phyloP scores from a whole-genome alignment of 2,329 filamentous ascomycete genomes.

The Clarireedia homoeocarpa region DNA sequence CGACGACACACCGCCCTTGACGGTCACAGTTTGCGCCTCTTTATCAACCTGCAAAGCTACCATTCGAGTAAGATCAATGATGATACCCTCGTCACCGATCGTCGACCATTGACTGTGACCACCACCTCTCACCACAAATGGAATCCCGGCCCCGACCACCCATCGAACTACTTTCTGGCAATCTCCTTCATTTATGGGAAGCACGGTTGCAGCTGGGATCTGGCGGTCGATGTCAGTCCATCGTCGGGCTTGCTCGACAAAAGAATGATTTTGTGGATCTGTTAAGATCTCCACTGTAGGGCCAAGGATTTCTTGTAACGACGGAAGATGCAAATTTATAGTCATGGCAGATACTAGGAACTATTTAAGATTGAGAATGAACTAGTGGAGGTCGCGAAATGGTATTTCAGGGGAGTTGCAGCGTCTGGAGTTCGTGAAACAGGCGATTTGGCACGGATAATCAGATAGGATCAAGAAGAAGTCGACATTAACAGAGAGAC shows the following conservation, averaged over 20 bases:
- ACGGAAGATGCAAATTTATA: neutral
- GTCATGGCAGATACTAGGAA: too few species aligned
- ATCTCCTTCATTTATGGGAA: slow-evolving; percentile 11
- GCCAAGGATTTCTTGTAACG: neutral
- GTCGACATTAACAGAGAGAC: too few species aligned
- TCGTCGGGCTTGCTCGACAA: slow-evolving; percentile 6
- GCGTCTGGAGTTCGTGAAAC: too few species aligned
- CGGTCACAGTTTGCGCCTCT: slow-evolving; percentile 12
- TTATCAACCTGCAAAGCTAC: slow-evolving; percentile 17
- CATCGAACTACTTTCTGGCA: slow-evolving; percentile 12
- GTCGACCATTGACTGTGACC: slow-evolving; percentile 26
- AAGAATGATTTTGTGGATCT: neutral
- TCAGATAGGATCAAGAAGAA: too few species aligned
- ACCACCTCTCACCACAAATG: slow-evolving; percentile 22
- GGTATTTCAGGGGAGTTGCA: too few species aligned
- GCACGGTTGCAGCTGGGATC: slow-evolving; percentile 13
- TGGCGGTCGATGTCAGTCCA: slow-evolving; percentile 14
- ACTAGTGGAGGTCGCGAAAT: too few species aligned
- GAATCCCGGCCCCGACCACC: slow-evolving; percentile 6
- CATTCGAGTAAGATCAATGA: slow-evolving; percentile 22
- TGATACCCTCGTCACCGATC: slow-evolving; percentile 20
- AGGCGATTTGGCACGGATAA: too few species aligned
- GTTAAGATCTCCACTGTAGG: neutral
- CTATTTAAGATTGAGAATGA: too few species aligned
- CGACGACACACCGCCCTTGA: neutral